Evolutionary conservation across 176 grass and related monocot species (phyloP).

Genomic region (Cocos nucifera): DNA sequence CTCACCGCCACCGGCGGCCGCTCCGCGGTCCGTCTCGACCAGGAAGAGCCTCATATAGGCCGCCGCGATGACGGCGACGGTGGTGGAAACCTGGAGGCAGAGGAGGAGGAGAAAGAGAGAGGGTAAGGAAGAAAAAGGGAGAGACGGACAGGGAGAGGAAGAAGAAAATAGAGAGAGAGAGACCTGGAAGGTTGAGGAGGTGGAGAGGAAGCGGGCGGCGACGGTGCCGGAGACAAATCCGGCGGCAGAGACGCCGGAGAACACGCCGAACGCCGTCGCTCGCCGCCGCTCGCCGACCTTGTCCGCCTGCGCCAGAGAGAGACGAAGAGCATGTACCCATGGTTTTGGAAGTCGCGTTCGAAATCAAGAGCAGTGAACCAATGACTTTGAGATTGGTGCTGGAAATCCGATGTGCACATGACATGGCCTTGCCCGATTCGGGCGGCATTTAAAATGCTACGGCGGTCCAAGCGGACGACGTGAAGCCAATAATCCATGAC

Average conservation of each 20-base stretch:
- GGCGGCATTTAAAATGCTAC: too few species aligned
- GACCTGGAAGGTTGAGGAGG: constrained; percentile 67
- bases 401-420: too few species aligned
- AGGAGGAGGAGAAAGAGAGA: too few species aligned
- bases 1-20: constrained; percentile 2
- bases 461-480: too few species aligned
- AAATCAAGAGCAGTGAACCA: too few species aligned
- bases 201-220: constrained; percentile 68
- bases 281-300: constrained; percentile 39
- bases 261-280: constrained; percentile 47
- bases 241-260: constrained; percentile 62
- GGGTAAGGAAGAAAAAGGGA: too few species aligned
- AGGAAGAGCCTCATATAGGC: constrained; percentile 60
- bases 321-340: too few species aligned
- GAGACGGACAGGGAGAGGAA: too few species aligned
- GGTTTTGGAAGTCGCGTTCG: too few species aligned
- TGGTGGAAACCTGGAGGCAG: constrained; percentile 28
- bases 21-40: constrained; percentile 36
- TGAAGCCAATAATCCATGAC: too few species aligned
- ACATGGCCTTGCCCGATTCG: too few species aligned
- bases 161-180: not conserved
- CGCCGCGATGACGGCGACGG: constrained; percentile 28
- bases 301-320: constrained; percentile 40
- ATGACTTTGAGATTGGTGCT: too few species aligned
- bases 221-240: constrained; percentile 82